Conservation (phyloP, 2,329 filamentous ascomycete genomes). For the Diaporthe nobilis region DNA sequence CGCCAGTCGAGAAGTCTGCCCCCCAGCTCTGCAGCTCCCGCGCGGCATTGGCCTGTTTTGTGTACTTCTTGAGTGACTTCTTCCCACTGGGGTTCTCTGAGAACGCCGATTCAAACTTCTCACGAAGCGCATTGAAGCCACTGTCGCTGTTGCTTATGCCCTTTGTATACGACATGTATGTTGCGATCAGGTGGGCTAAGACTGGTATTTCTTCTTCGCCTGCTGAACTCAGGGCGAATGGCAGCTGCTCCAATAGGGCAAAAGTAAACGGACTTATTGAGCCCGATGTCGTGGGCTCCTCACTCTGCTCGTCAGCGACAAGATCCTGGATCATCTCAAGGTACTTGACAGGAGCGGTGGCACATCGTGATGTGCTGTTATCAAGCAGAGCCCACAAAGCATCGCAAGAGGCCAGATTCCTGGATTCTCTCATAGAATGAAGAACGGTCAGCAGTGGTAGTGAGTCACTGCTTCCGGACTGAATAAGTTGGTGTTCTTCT, state of each 20-base stretch:
- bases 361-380: constrained; percentile 83
- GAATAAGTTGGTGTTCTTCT: constrained; percentile 76
- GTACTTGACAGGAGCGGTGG: constrained; percentile 84
- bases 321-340: constrained; percentile 77
- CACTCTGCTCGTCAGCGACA: constrained; percentile 52
- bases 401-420: constrained; percentile 43
- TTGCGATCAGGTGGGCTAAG: constrained; percentile 71
- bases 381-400: constrained; percentile 81
- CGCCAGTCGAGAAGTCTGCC: constrained; percentile 39
- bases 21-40: constrained; percentile 42
- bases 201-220: constrained; percentile 58
- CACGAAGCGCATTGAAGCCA: constrained; percentile 8
- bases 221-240: constrained; percentile 72
- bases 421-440: constrained; percentile 45
- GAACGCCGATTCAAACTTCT: constrained; percentile 37
- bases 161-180: constrained; percentile 68
- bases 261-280: constrained; percentile 76
- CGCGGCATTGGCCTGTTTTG: constrained; percentile 31
- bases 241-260: constrained; percentile 82
- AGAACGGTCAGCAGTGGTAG: constrained; percentile 60
- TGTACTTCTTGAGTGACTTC: constrained; percentile 39
- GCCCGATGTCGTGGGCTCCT: constrained; percentile 49
- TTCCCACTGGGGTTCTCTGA: constrained; percentile 34
- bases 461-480: constrained; percentile 53
- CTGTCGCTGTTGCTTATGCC: constrained; percentile 60